Conservation (phyloP, 2,329 filamentous ascomycete species). For the Tothia fuscella region DNA sequence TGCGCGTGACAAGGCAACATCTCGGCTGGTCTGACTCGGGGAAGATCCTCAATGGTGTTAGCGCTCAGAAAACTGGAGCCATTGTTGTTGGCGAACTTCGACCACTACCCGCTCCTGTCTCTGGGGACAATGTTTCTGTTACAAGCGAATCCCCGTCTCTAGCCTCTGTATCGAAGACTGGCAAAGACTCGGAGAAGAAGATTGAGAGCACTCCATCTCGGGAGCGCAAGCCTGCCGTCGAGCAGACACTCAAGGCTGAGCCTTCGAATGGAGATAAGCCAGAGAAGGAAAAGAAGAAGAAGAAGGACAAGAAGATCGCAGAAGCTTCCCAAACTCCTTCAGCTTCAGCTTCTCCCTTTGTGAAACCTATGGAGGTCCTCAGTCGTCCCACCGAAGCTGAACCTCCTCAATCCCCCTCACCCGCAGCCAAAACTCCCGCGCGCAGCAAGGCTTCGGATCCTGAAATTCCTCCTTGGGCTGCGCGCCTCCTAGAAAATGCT, state of each 20-base stretch:
- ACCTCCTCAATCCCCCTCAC: not conserved
- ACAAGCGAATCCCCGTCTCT: conserved; percentile 4
- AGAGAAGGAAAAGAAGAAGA: conserved; percentile 63
- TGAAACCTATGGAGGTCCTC: conserved; percentile 2
- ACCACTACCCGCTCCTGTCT: conserved; percentile 7
- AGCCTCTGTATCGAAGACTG: not conserved
- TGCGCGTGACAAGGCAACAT: conserved; percentile 13
- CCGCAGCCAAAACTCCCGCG: not conserved
- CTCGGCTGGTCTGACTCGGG: conserved; percentile 86
- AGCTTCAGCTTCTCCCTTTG: not conserved
- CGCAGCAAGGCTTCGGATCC: not conserved
- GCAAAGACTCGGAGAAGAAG: conserved; percentile 2
- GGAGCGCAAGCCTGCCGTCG: not conserved
- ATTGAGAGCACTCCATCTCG: conserved; percentile 3
- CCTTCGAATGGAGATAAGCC: conserved; percentile 40
- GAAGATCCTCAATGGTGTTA: conserved; percentile 68
- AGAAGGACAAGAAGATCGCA: conserved; percentile 17
- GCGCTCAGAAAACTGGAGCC: conserved; percentile 61
- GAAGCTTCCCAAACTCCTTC: conserved; percentile 1
- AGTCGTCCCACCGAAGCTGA: conserved; percentile 1
- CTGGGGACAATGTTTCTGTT: conserved; percentile 5
- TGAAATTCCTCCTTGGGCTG: not conserved
- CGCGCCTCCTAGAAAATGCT: too few species aligned
- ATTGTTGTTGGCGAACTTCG: conserved; percentile 61
- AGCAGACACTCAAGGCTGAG: conserved; percentile 4